Conservation (phyloP, 177 flowering plant species). For the Tripterygium wilfordii region DNA sequence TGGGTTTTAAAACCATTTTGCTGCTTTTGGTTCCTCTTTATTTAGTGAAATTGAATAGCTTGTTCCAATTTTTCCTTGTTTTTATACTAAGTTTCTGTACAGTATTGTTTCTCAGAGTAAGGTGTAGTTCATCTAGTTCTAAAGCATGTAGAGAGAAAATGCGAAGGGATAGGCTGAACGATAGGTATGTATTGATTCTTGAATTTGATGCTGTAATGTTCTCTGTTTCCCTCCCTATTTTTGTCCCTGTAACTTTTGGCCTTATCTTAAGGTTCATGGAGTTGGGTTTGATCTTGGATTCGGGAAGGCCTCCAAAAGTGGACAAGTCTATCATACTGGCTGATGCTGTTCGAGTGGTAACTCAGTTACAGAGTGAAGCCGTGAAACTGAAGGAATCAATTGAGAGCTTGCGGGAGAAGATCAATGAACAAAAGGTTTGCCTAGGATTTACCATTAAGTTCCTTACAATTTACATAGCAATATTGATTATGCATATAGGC, state of each 20-base stretch:
- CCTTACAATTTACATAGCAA: no score
- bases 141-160: slow-evolving; percentile 85
- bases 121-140: slow-evolving; percentile 49
- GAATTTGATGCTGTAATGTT: neutral
- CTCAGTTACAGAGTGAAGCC: slow-evolving; percentile 50
- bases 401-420: slow-evolving; percentile 47
- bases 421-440: slow-evolving; percentile 65
- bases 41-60: neutral
- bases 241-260: slow-evolving; percentile 6
- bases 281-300: slow-evolving; percentile 55
- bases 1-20: neutral
- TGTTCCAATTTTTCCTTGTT: neutral
- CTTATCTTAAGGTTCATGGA: slow-evolving; percentile 47
- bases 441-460: neutral
- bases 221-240: neutral
- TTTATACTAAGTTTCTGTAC: neutral
- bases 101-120: slow-evolving; percentile 30
- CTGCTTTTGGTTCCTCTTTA: neutral
- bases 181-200: slow-evolving; percentile 41
- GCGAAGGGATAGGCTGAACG: slow-evolving; percentile 78
- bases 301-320: slow-evolving; percentile 57
- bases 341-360: slow-evolving; percentile 57
- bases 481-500: no score
- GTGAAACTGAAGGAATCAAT: slow-evolving; percentile 53
- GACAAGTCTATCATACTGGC: slow-evolving; percentile 60